phyloP scores from a whole-genome alignment of 768 basidiomycete species.

The Suillus subaureus region DNA sequence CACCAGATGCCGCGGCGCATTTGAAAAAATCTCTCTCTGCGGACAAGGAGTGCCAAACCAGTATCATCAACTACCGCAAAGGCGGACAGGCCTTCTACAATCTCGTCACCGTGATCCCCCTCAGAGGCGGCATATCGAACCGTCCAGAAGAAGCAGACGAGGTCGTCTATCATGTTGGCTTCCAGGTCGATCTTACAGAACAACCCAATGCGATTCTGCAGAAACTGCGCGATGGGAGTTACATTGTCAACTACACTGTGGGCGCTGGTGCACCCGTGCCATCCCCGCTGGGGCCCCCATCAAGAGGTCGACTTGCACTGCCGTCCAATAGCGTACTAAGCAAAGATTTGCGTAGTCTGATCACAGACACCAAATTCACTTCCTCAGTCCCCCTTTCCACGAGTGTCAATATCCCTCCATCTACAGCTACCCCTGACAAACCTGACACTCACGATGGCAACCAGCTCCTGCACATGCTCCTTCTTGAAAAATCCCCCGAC shows the following conservation, averaged over 20 bases:
- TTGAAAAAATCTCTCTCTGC: slow-evolving; percentile 67
- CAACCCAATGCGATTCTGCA: slow-evolving; percentile 85
- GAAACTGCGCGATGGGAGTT: slow-evolving; percentile 77
- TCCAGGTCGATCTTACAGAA: slow-evolving; percentile 90
- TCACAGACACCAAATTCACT: slow-evolving; percentile 50
- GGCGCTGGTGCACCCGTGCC: slow-evolving; percentile 7
- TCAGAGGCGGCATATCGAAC: slow-evolving; percentile 59
- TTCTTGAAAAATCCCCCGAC: slow-evolving; percentile 70
- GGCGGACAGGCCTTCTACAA: slow-evolving; percentile 88
- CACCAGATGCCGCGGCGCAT: slow-evolving; percentile 64
- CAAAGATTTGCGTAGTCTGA: slow-evolving; percentile 51
- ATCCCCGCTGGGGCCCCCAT: slow-evolving; percentile 19
- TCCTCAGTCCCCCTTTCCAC: slow-evolving; percentile 49
- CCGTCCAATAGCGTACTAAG: slow-evolving; percentile 39
- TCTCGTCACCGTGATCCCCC: slow-evolving; percentile 88
- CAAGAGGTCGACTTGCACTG: slow-evolving; percentile 15
- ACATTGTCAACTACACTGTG: slow-evolving; percentile 61
- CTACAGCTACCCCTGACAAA: slow-evolving; percentile 22
- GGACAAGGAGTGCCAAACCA: slow-evolving; percentile 88
- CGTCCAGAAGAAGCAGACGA: slow-evolving; percentile 61
- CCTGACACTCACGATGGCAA: slow-evolving; percentile 38
- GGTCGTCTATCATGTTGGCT: slow-evolving; percentile 87
- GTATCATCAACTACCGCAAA: slow-evolving; percentile 86
- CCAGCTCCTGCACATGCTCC: slow-evolving; percentile 54
- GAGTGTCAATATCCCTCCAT: slow-evolving; percentile 34